Conservation (phyloP, 768 basidiomycete species). For the Leucocoprinus birnbaumii region DNA sequence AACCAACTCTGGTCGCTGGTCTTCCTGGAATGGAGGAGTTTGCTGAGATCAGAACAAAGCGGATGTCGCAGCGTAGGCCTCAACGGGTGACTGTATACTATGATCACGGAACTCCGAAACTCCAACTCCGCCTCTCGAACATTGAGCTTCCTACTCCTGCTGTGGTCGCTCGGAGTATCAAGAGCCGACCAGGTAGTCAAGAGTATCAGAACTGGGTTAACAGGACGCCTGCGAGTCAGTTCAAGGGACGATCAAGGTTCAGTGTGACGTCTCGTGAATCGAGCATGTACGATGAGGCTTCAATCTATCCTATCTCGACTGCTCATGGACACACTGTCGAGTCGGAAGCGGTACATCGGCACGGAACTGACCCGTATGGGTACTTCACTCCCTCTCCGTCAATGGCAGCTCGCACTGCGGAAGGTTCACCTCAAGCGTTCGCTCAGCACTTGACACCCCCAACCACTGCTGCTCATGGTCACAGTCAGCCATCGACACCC, state of each 20-base stretch:
- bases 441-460: background rate
- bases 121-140: slow-evolving; percentile 54
- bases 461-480: background rate
- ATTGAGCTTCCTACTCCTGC: slow-evolving; percentile 39
- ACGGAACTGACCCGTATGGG: slow-evolving; percentile 1
- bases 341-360: background rate
- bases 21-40: slow-evolving; percentile 13
- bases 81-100: slow-evolving; percentile 50
- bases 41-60: slow-evolving; percentile 1
- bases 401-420: background rate
- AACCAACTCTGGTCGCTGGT: background rate
- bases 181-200: slow-evolving; percentile 18
- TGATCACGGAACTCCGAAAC: slow-evolving; percentile 42
- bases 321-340: background rate
- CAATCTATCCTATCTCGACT: background rate
- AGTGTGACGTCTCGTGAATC: background rate
- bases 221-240: background rate
- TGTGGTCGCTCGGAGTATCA: slow-evolving; percentile 23
- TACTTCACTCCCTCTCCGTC: background rate
- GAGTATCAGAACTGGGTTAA: slow-evolving; percentile 12
- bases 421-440: slow-evolving; percentile 10
- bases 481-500: background rate
- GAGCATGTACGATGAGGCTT: background rate
- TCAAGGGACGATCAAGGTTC: slow-evolving; percentile 7
- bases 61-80: slow-evolving; percentile 17